Base-by-base conservation (phyloP, 768 basidiomycete genomes). In the Podaxis pistillaris region DNA sequence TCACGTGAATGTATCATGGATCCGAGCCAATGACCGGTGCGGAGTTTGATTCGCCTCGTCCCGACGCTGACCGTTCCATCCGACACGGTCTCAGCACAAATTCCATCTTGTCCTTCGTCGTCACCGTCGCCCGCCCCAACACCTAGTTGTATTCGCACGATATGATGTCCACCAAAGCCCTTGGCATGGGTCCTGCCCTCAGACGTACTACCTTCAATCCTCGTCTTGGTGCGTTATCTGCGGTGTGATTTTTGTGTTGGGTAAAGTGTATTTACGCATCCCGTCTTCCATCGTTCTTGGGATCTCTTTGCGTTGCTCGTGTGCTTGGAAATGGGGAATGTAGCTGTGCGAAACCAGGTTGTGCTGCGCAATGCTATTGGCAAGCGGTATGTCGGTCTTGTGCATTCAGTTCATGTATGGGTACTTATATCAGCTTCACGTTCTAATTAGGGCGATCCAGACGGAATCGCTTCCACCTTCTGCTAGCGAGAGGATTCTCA, bases 391-490 rank as follows among this genome's bases (percentile, higher is more conserved):
- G 68, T 58, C 37, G 9, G 49, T 50, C 49, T 50, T 24, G 37
- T 17, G 38, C 33, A 19, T 36, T n/a, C 12, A n/a, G 26, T 28
- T 13, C 50, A 9, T 8, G 1, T 55, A 3, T 11, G 41, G 15
- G 17, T 30, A 19, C 54, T 56, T 26, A 56, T 24, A 9, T 38
- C 33, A 24, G 13, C 0, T 40, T 15, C 37, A 33, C 30, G 51
- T 52, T 52, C 12, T 5, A 17, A 46, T n/a, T 19, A 89, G 89
- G 58, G 69, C 75, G 36, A 73, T 92, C 17, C 86, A 91, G 69
- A 88, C 86, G 0, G 74, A 89, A 69, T 88, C 90, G 0, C 65
- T 91, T 2, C 79, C 88, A 1, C 80, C 89, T 1, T 79, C 87
- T 0, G 81, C 85, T 0, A 76, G 80, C 9, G 71, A 78, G 38